phyloP scores from a whole-genome alignment of 352 stramenopile species.

The Pythium phragmiticola region DNA sequence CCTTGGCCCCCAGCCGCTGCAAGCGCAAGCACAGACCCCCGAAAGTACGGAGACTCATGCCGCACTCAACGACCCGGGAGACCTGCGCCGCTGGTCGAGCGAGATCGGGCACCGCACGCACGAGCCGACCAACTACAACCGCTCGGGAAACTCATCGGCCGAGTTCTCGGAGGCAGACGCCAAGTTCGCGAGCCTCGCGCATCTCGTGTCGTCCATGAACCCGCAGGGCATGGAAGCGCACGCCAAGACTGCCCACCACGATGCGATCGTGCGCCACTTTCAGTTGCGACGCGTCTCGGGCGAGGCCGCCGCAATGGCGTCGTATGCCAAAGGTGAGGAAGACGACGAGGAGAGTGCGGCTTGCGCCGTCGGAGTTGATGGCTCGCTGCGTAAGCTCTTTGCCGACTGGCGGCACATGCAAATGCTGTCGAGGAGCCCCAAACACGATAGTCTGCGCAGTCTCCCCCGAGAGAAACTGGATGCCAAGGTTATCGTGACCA shows the following conservation, averaged over 20 bases:
- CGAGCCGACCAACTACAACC: slow-evolving; percentile 12
- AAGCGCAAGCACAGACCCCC: background rate
- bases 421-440: slow-evolving; percentile 2
- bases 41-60: too few relatives aligned
- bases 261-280: slow-evolving; percentile 28
- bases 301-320: slow-evolving; percentile 6
- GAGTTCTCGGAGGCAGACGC: slow-evolving; percentile 4
- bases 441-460: slow-evolving; percentile 13
- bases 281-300: slow-evolving; percentile 21
- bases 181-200: slow-evolving; percentile 19
- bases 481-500: background rate
- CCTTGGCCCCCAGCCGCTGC: background rate
- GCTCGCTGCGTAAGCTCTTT: slow-evolving; percentile 18
- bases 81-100: slow-evolving; percentile 12
- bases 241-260: slow-evolving; percentile 23
- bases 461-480: background rate
- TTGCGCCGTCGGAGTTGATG: background rate
- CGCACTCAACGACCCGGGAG: background rate
- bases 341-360: background rate
- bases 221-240: slow-evolving; percentile 10
- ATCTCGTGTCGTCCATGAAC: slow-evolving; percentile 14
- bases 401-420: slow-evolving; percentile 10
- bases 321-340: slow-evolving; percentile 8
- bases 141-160: slow-evolving; percentile 20
- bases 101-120: slow-evolving; percentile 7